Conservation (phyloP, 139 green algal genomes). For the Chlorella sp. region DNA sequence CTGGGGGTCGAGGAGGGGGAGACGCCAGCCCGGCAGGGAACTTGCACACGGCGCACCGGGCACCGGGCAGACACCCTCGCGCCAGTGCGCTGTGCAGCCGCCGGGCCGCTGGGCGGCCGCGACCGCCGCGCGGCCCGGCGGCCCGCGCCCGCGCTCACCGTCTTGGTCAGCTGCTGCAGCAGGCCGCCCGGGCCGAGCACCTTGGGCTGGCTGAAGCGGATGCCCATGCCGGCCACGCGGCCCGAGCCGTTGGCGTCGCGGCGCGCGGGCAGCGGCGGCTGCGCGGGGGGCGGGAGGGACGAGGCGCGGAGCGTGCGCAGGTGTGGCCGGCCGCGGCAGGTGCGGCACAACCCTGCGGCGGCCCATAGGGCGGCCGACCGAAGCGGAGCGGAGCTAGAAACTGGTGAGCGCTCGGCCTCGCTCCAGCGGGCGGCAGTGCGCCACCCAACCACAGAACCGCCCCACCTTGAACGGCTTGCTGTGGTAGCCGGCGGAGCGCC, state of each 20-base stretch:
- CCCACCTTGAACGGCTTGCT: constrained; percentile 32
- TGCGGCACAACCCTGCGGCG: not conserved
- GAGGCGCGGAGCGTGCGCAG: not conserved
- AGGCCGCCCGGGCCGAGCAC: constrained; percentile 3
- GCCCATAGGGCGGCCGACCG: not conserved
- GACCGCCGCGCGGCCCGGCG: not conserved
- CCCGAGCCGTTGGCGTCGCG: constrained; percentile 20
- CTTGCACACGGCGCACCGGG: not conserved
- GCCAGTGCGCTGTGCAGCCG: not conserved
- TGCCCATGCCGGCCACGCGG: constrained; percentile 1
- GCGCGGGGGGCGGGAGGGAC: not conserved
- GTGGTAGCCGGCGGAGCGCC: not conserved
- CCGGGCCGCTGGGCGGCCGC: constrained; percentile 4
- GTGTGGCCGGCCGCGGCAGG: not conserved
- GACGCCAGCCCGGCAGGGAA: not conserved
- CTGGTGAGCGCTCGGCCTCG: not conserved
- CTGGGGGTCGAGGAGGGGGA: not conserved
- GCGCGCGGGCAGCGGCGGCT: constrained; percentile 21
- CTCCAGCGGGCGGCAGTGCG: not conserved
- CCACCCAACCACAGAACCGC: not conserved
- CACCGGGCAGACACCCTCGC: not conserved
- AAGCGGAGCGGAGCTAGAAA: not conserved
- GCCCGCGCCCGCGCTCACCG: constrained; percentile 1
- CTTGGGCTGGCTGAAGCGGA: constrained; percentile 2
- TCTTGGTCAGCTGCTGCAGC: constrained; percentile 18